phyloP scores from a whole-genome alignment of 2,329 filamentous ascomycete species.

The Aspergillus eucalypticola region DNA sequence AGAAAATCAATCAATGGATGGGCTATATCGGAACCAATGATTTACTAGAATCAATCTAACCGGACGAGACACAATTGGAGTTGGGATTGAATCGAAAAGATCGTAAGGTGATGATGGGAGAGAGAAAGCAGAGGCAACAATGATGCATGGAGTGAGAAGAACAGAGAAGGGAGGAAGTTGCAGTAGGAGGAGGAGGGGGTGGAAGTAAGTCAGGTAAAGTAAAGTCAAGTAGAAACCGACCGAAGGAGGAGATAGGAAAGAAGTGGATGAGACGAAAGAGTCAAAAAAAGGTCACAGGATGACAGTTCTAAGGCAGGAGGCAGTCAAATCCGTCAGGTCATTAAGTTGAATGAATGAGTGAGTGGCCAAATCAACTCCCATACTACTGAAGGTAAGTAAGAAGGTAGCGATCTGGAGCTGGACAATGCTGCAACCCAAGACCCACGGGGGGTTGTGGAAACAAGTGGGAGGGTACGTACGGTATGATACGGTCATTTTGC shows the following conservation, averaged over 20 bases:
- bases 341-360: neutral
- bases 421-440: neutral
- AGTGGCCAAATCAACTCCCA: neutral
- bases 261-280: neutral
- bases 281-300: no score
- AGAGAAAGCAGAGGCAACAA: neutral
- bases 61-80: neutral
- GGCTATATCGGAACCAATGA: neutral
- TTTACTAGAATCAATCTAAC: neutral
- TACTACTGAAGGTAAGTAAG: no score
- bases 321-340: neutral
- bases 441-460: neutral
- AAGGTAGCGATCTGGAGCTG: neutral
- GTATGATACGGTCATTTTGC: neutral
- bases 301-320: neutral
- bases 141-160: slow-evolving; percentile 10
- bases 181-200: slow-evolving; percentile 15
- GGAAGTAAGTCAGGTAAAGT: neutral
- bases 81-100: neutral
- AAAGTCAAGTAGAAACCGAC: slow-evolving; percentile 11
- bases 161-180: slow-evolving; percentile 9
- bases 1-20: neutral
- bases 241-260: neutral
- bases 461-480: neutral
- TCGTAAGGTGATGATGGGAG: neutral